Base-by-base conservation (phyloP, 176 grass and related monocot species). In the Otatea glauca region DNA sequence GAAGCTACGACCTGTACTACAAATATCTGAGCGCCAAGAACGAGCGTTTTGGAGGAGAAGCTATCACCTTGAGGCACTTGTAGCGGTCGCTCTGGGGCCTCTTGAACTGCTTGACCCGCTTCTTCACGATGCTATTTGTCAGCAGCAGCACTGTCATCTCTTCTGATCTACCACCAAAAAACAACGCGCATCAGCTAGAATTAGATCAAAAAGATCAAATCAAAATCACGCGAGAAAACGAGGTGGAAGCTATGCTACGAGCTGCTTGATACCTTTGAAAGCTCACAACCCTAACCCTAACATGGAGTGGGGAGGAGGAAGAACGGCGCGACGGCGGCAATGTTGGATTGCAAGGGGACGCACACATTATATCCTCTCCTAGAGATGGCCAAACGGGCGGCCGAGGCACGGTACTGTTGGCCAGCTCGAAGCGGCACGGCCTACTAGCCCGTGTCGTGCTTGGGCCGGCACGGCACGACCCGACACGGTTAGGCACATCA, bases 61-160 rank as follows among this genome's bases (percentile, higher is more conserved):
- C 9, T 2, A 2, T 0, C 39, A 97, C 91, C 91, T 94, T 94
- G 75, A 97, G 82, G 65, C 87, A 86, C 11, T 83, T 97, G 87
- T 93, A 91, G 84, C 94, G 91, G 77, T 97, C 94, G 53, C 84
- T 86, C 48, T 97, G 94, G 1, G 91, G 70, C 74, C 92, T 94
- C 89, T 94, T 94, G 82, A 94, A 94, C 27, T 80, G 48, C 86
- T 94, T 94, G 69, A 94, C 66, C 59, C 89, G 82, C 89, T 94
- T 94, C 89, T 94, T 94, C 81, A 94, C 89, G 74, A 94, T 94
- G 83, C 84, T 91, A 89, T 91, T 84, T 21, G 79, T 84, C 56
- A 94, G 61, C 83, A 94, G 82, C 42, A 89, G 92, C 43, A 97
- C 94, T 87, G 94, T 92, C 94, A 94, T 97, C 79, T 90, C 82